Conservation (phyloP, 768 basidiomycete species). For the Tricholoma terreum region DNA sequence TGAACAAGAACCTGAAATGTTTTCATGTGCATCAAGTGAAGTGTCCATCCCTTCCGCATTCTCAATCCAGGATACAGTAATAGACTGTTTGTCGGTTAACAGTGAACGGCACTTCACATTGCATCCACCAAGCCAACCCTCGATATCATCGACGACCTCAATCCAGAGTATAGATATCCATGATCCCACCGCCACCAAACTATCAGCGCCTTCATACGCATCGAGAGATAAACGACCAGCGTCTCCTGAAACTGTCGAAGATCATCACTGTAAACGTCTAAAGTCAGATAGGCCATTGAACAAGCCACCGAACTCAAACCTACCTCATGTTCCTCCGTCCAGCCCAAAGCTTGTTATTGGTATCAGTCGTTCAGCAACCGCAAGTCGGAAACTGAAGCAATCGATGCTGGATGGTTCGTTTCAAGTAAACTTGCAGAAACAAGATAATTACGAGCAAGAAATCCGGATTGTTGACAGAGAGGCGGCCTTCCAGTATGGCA, state of each 20-base stretch:
- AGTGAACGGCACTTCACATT: no score
- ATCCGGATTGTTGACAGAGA: not conserved
- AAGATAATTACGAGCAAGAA: not conserved
- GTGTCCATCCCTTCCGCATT: not conserved
- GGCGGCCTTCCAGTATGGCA: not conserved
- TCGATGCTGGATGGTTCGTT: not conserved
- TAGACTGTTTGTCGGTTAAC: no score
- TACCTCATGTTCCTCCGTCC: not conserved
- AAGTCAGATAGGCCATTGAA: not conserved
- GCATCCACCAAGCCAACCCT: no score
- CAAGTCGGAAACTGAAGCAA: not conserved
- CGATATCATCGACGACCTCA: not conserved
- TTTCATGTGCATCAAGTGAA: not conserved
- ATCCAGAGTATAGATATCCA: no score
- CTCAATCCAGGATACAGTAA: not conserved
- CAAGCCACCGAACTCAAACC: not conserved
- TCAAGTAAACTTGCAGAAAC: not conserved
- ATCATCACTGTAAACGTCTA: not conserved
- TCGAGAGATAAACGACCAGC: not conserved
- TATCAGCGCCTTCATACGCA: no score
- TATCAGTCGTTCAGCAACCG: not conserved
- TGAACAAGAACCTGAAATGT: not conserved
- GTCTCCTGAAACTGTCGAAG: not conserved
- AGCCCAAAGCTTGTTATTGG: not conserved
- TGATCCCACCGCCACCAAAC: no score